phyloP scores from a whole-genome alignment of 2,329 filamentous ascomycete genomes.

The Aureobasidium sp. region DNA sequence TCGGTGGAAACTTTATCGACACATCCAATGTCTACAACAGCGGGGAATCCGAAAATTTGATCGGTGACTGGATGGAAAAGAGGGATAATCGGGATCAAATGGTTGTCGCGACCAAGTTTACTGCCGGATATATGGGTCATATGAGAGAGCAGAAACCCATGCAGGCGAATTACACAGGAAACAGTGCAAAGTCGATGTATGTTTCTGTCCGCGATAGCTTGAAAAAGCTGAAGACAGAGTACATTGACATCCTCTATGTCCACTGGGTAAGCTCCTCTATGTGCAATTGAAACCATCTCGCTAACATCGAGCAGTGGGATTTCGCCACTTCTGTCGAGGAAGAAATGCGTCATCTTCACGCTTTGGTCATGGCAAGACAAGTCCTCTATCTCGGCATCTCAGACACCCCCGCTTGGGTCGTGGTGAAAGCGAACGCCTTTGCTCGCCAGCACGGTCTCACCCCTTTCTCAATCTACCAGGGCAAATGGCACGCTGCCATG shows the following conservation, averaged over 20 bases:
- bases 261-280: conserved; percentile 28
- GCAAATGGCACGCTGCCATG: conserved; percentile 36
- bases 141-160: conserved; percentile 21
- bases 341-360: conserved; percentile 38
- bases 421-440: conserved; percentile 27
- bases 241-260: conserved; percentile 39
- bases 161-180: conserved; percentile 39
- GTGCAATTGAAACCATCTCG: conserved; percentile 8
- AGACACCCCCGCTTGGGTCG: conserved; percentile 38
- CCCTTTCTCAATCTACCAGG: conserved; percentile 36
- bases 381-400: conserved; percentile 40
- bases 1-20: conserved; percentile 68
- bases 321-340: conserved; percentile 37
- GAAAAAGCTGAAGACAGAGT: conserved; percentile 40
- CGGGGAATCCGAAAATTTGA: conserved; percentile 57
- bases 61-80: conserved; percentile 64
- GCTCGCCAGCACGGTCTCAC: conserved; percentile 35
- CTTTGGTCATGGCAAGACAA: conserved; percentile 34
- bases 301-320: conserved; percentile 30
- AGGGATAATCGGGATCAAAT: conserved; percentile 60
- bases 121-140: conserved; percentile 47
- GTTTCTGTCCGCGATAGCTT: conserved; percentile 40
- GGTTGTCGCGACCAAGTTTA: conserved; percentile 65
- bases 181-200: conserved; percentile 37
- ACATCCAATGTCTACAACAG: conserved; percentile 63